Evolutionary conservation across 352 stramenopile genomes (phyloP), one percentile per base, ranked within the genome.

Genomic region (Pythium sukuiense): DNA sequence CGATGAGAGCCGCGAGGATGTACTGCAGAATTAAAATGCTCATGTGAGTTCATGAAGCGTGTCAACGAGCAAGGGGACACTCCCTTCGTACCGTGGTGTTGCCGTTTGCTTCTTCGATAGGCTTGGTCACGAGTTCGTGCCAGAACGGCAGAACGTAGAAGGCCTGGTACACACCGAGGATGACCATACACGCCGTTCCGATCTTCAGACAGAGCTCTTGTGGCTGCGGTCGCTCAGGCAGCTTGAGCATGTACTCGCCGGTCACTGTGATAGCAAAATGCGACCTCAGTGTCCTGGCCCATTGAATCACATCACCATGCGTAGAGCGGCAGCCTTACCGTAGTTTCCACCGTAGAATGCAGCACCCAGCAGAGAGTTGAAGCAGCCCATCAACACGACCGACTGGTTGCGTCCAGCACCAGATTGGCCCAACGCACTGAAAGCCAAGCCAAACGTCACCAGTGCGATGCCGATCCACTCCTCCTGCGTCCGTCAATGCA

Each of bases 271-370:
- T 33, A 49, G 2, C 27, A 16, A 56, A 30, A 55, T 26, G 30
- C 29, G 7, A 29, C 7, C 3, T 27, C 11, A 43, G 37, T n/a
- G 6, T 5, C 37, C 5, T 43, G 32, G 32, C 5, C 8, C 37
- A 16, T 43, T 43, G 20, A 24, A 24, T 24, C 37, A 16, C 14
- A 43, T 43, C 37, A 13, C 18, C 12, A 13, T 14, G 9, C 8
- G 6, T 12, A 43, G 5, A 43, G 37, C 11, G 18, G 27, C 16
- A 53, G 30, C 20, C 67, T 45, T 26, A 85, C 77, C 77, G 56
- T 95, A 95, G 73, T 93, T 95, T 33, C 83, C 87, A 8, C 85
- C 87, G 62, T 95, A 95, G 57, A 93, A 95, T 2, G 80, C 87
- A 1, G 87, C 87, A 2, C 83, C 87, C 2, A 95, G 70, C 29